These are phyloP conservation scores for Baorangia bicolor DNA, from an alignment of 768 basidiomycete genomes.

Conservation along the genomic window DNA sequence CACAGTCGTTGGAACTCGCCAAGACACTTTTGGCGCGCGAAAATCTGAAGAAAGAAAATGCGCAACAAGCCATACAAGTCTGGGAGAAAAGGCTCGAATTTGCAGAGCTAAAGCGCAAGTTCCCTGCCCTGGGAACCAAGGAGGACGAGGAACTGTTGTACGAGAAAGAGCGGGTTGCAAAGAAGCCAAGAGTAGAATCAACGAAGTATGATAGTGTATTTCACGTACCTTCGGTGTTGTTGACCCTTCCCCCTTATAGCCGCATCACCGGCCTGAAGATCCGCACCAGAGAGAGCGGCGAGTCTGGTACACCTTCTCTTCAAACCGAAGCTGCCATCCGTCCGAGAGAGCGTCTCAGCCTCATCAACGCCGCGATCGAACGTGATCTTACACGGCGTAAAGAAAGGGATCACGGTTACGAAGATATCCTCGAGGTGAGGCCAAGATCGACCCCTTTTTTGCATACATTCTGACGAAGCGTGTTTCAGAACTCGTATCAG, in stretches of 20 bases:
- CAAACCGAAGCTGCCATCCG: conserved; percentile 50
- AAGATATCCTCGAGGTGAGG: conserved; percentile 81
- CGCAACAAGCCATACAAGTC: conserved; percentile 56
- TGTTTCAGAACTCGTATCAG: conserved; percentile 66
- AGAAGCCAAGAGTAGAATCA: conserved; percentile 48
- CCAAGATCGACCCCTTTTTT: neutral
- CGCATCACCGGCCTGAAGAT: conserved; percentile 55
- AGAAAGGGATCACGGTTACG: conserved; percentile 79
- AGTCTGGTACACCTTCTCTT: conserved; percentile 37
- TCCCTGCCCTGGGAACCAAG: conserved; percentile 56
- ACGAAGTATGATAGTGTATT: conserved; percentile 7
- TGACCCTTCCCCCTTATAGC: conserved; percentile 25
- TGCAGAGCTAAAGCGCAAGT: conserved; percentile 77
- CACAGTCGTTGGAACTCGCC: conserved; percentile 71
- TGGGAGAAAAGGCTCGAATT: conserved; percentile 80
- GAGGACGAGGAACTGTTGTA: conserved; percentile 70
- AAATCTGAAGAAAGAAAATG: conserved; percentile 65
- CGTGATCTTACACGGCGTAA: conserved; percentile 63
- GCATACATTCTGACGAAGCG: conserved; percentile 1
- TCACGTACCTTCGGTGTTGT: neutral
- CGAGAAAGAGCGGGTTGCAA: conserved; percentile 67
- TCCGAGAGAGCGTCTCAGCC: conserved; percentile 63
- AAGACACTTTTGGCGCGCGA: conserved; percentile 70
- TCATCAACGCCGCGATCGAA: conserved; percentile 55
- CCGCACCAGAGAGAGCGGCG: conserved; percentile 46